Percentiles rank a stretch among this genome's conserved stretches.
phyloP scores from a whole-genome alignment of 805 yeast genomes.

The Barnettozyma californica region DNA sequence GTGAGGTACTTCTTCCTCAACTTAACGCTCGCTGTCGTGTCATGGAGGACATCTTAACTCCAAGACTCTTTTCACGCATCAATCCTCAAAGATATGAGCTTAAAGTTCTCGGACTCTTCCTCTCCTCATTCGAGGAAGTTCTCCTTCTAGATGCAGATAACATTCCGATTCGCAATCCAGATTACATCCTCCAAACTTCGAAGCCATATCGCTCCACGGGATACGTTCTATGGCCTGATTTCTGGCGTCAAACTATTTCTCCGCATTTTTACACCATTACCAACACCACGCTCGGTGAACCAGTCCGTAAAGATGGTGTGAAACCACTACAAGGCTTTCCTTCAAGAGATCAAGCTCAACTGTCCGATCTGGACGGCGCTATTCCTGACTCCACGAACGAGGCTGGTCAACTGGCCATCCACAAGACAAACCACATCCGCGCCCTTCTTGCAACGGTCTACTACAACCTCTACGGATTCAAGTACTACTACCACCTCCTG shows the following conservation, averaged over 20 bases:
- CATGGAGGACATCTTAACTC: conserved; percentile 33
- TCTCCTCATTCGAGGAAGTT: conserved; percentile 41
- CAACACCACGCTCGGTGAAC: conserved; percentile 34
- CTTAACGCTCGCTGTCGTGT: conserved; percentile 38
- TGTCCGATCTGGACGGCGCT: conserved; percentile 57
- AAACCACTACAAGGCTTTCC: conserved; percentile 39
- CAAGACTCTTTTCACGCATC: conserved; percentile 16
- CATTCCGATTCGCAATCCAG: conserved; percentile 40
- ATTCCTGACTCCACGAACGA: conserved; percentile 69
- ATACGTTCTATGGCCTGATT: conserved; percentile 63
- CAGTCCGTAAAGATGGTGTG: conserved; percentile 34
- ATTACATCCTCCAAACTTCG: conserved; percentile 38
- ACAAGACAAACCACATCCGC: conserved; percentile 52
- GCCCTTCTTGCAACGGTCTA: conserved; percentile 57
- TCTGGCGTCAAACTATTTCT: conserved; percentile 64
- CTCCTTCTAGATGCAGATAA: conserved; percentile 44
- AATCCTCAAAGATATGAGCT: conserved; percentile 24
- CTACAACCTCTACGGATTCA: conserved; percentile 64
- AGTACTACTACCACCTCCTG: conserved; percentile 60
- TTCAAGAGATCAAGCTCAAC: conserved; percentile 29
- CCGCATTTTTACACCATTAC: conserved; percentile 55
- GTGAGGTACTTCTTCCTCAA: conserved; percentile 36
- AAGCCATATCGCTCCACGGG: conserved; percentile 39
- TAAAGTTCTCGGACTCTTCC: conserved; percentile 36
- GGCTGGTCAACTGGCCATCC: conserved; percentile 64